A percentile compares a stretch with the other conserved stretches of the same genome.
These are phyloP conservation scores for Tranzscheliella williamsii DNA, from an alignment of 1,284 basidiomycete genomes.

Conservation along the genomic window DNA sequence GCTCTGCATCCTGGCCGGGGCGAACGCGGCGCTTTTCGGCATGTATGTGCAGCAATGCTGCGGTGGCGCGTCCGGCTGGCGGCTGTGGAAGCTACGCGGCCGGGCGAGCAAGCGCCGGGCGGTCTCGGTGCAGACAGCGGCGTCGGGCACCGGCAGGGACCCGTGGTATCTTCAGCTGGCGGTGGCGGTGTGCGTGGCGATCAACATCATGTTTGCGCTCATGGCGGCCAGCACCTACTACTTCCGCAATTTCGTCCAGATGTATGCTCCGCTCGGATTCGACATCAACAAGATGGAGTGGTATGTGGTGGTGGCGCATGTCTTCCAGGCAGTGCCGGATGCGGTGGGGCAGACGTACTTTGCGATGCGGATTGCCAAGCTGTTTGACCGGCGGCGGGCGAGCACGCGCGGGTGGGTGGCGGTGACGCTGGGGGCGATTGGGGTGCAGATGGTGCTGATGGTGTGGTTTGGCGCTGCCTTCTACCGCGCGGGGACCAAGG, in stretches of 20 bases:
- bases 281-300: conserved; percentile 18
- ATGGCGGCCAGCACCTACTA: conserved; percentile 1
- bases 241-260: background rate
- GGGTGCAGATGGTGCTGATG: conserved; percentile 8
- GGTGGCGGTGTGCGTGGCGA: conserved; percentile 2
- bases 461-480: conserved; percentile 13
- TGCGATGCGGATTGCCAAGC: conserved; percentile 11
- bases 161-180: conserved; percentile 3
- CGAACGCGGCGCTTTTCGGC: conserved; percentile 15
- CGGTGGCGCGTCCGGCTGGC: too few species aligned
- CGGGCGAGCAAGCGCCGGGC: too few species aligned
- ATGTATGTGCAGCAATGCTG: conserved; percentile 18
- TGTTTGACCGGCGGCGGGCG: conserved; percentile 2
- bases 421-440: background rate
- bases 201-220: conserved; percentile 7
- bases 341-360: conserved; percentile 30
- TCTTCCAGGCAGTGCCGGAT: conserved; percentile 5
- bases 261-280: conserved; percentile 6
- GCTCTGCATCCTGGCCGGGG: conserved; percentile 5
- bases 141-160: conserved; percentile 5
- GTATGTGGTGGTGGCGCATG: conserved; percentile 11
- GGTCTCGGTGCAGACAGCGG: too few species aligned
- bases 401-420: background rate
- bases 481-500: conserved; percentile 4
- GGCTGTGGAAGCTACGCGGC: too few species aligned